These are phyloP conservation scores for Clitocybe nebularis DNA, from an alignment of 1,284 basidiomycete species.

Conservation along the genomic window DNA sequence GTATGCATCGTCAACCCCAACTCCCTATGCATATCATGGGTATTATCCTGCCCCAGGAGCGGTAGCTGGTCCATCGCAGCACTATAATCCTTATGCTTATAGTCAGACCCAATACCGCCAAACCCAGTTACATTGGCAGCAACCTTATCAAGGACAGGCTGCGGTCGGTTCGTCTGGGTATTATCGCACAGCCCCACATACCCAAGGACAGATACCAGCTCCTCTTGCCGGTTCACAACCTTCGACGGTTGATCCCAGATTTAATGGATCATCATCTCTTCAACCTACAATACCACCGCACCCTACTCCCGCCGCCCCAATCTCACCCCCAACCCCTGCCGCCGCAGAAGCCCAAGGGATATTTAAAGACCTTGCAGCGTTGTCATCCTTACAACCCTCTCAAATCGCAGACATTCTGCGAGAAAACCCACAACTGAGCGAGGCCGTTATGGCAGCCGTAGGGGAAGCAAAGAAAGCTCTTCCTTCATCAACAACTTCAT, in stretches of 20 bases:
- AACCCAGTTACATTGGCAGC: slow-evolving; percentile 37
- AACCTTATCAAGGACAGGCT: slow-evolving; percentile 32
- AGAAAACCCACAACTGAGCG: slow-evolving; percentile 31
- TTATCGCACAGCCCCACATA: slow-evolving; percentile 5
- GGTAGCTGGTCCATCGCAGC: slow-evolving; percentile 14
- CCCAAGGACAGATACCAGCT: slow-evolving; percentile 7
- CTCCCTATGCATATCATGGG: slow-evolving; percentile 23
- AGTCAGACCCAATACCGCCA: slow-evolving; percentile 20
- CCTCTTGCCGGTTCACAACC: background rate
- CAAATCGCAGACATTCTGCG: slow-evolving; percentile 32
- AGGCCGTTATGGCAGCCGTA: slow-evolving; percentile 29
- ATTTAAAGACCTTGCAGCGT: slow-evolving; percentile 24
- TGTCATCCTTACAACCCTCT: slow-evolving; percentile 28
- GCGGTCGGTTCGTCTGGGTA: slow-evolving; percentile 4
- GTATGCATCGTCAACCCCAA: slow-evolving; percentile 17
- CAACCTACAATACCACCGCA: slow-evolving; percentile 5
- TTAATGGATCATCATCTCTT: slow-evolving; percentile 1
- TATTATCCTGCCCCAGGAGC: slow-evolving; percentile 23
- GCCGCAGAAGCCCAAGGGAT: slow-evolving; percentile 15
- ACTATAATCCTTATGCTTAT: slow-evolving; percentile 25
- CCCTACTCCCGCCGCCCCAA: background rate
- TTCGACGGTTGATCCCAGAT: slow-evolving; percentile 4
- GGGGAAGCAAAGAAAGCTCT: slow-evolving; percentile 20
- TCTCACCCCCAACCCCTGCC: slow-evolving; percentile 4
- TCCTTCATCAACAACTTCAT: background rate